Base-by-base conservation (phyloP, 139 green algal species). In the Picocystis salinarum region DNA sequence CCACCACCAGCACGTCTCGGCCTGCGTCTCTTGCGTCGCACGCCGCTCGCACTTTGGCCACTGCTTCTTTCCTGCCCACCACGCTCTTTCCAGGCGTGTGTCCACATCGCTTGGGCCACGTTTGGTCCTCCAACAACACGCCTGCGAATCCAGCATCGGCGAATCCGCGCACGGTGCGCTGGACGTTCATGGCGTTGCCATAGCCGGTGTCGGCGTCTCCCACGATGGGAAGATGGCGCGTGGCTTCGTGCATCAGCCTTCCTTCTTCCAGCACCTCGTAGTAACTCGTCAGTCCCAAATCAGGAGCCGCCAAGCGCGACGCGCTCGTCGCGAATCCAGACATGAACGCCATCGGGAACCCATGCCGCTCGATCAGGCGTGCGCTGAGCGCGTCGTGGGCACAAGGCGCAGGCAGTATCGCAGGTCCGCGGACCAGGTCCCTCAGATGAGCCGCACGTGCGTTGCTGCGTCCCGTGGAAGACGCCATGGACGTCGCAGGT, bases 131-230 rank as follows among this genome's bases (percentile, higher is more conserved):
- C 23, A 95, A 88, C 13, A 95, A 66, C 12, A 95, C 82, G 40
- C 83, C 85, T 22, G 79, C 79, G 44, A 83, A 67, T 13, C 80
- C 73, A 2, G 77, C 74, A 0, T 65, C 50, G 3, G 79, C 75
- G 59, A 90, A 97, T 9, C 77, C 79, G 1, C 41, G 33, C 26
- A 96, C 80, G 1, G 86, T 95, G 12, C 83, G 52, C 62, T 91
- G 85, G 7, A 92, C 84, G 46, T 93, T 95, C 34, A 95, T 61
- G 0, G 84, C 77, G 42, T 95, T 95, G 45, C 86, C 86, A 50
- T 94, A 93, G 4, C 84, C 76, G 1, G 76, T 93, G 67, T 97
- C 86, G n/a, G 70, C 86, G 50, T 97, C 86, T 6, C 75, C 86
- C 46, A 95, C 93, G 57, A 97, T 62, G n/a, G n/a, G n/a, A 51